phyloP scores from a whole-genome alignment of 1,139 yeast genomes.

The Wickerhamomyces sp. region DNA sequence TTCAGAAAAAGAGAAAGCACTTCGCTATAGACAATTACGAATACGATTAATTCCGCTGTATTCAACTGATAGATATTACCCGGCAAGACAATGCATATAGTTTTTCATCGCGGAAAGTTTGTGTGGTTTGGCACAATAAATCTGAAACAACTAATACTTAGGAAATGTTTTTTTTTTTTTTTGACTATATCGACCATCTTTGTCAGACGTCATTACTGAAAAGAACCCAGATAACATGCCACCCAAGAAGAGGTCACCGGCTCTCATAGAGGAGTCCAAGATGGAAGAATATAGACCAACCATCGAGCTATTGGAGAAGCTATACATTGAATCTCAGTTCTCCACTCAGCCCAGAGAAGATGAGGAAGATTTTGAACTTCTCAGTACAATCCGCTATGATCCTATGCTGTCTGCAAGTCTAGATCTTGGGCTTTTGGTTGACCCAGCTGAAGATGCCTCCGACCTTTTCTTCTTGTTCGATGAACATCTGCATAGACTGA shows the following conservation, averaged over 20 bases:
- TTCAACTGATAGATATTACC: no score
- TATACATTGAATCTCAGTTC: slow-evolving; percentile 10
- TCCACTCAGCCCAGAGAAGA: slow-evolving; percentile 2
- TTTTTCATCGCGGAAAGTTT: no score
- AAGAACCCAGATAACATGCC: no score
- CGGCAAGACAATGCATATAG: no score
- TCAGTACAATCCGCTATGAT: slow-evolving; percentile 71
- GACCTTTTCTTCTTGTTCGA: slow-evolving; percentile 54
- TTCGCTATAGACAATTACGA: no score
- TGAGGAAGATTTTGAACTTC: slow-evolving; percentile 42
- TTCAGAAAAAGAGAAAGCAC: no score
- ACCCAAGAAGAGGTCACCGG: not conserved
- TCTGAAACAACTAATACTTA: not conserved
- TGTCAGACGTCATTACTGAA: no score
- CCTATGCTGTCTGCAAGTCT: slow-evolving; percentile 32
- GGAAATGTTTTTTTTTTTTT: not conserved
- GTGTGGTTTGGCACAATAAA: not conserved
- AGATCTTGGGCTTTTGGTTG: slow-evolving; percentile 7
- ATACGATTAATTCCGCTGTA: no score
- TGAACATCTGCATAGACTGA: slow-evolving; percentile 59
- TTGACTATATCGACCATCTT: no score
- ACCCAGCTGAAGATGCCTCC: slow-evolving; percentile 21
- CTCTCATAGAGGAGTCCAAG: slow-evolving; percentile 3
- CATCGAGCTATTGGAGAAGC: slow-evolving; percentile 3
- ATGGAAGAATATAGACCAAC: slow-evolving; percentile 6